phyloP scores from a whole-genome alignment of 2,329 filamentous ascomycete genomes.

The Pseudocercospora fuligena region DNA sequence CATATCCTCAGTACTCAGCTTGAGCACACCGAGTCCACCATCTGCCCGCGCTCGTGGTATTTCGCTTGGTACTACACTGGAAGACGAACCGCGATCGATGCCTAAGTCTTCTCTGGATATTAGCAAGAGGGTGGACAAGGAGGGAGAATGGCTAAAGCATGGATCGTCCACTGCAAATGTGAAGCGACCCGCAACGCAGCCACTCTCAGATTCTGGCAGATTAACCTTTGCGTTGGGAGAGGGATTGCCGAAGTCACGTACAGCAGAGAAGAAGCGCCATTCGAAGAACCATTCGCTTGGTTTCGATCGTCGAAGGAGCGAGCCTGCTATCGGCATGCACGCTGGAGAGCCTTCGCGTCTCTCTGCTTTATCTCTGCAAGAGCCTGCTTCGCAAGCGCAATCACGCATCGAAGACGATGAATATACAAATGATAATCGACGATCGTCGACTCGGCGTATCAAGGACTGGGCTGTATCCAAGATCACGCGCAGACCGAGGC shows the following conservation, averaged over 20 bases:
- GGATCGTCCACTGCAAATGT: slow-evolving; percentile 25
- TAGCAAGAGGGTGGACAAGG: slow-evolving; percentile 37
- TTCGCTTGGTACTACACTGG: slow-evolving; percentile 47
- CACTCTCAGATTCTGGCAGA: slow-evolving; percentile 17
- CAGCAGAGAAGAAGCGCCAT: slow-evolving; percentile 61
- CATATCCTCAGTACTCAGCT: slow-evolving; percentile 75
- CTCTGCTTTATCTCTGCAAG: slow-evolving; percentile 40
- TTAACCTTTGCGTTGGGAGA: slow-evolving; percentile 25
- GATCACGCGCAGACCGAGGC: slow-evolving; percentile 53
- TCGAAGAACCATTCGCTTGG: slow-evolving; percentile 67
- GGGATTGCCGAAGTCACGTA: slow-evolving; percentile 16
- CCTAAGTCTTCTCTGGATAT: slow-evolving; percentile 49
- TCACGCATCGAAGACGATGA: slow-evolving; percentile 16
- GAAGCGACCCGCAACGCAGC: slow-evolving; percentile 32
- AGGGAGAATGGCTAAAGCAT: slow-evolving; percentile 41
- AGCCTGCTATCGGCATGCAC: slow-evolving; percentile 41
- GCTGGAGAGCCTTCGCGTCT: slow-evolving; percentile 33
- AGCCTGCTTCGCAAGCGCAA: slow-evolving; percentile 22
- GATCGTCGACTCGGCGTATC: slow-evolving; percentile 65
- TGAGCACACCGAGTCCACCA: slow-evolving; percentile 55
- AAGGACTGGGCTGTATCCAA: slow-evolving; percentile 66
- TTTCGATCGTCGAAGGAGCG: slow-evolving; percentile 57
- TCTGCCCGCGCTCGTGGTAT: slow-evolving; percentile 48
- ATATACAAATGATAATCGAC: slow-evolving; percentile 22
- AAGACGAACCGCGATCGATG: slow-evolving; percentile 61